Base-by-base conservation (phyloP, 2,329 filamentous ascomycete species). In the Aureobasidium vineae region DNA sequence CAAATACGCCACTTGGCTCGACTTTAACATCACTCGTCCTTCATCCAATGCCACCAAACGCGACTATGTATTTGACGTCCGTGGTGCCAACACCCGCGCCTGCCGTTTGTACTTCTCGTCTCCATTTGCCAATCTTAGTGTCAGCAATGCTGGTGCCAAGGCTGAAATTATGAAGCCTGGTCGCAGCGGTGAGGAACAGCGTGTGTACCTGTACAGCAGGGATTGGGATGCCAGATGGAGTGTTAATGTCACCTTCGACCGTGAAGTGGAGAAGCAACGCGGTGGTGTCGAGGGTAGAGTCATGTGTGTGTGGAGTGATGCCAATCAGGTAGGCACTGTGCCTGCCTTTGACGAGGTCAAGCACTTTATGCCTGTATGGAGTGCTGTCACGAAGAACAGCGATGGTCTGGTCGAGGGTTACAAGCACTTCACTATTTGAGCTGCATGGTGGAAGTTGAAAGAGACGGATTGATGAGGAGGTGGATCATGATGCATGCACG, bases 221-320 rank as follows among this genome's bases (percentile, higher is more conserved):
- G 86, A 88, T 41, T 97, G 91, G 88, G 84, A 87, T 56, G 86
- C 86, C 33, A 84, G 84, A 3, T 97, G 93, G 91, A 83, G 84
- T 19, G 88, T 96, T 36, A 54, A 64, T 10, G 61, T 54, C 23
- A 54, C 61, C 3, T 64, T 64, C 36, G 47, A 53, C 23, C 28
- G n/a, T 21, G 21, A 41, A 60, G 59, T 71, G 63, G 52, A 69
- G 68, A 43, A 72, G 70, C n/a, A 72, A 68, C 10, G 73, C 76
- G 47, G 69, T 73, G 76, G 77, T 21, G 72, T 92, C 40, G 83
- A 82, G 69, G 90, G 92, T 1, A 83, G 80, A 40, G 86, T 93
- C 1, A 83, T 88, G 19, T 98, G 95, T 77, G 81, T 90, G 38
- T 98, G 93, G 92, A 92, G 89, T 72, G 95, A 99, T 79, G 88